Conservation (phyloP, 2,329 filamentous ascomycete species). For the Neurospora sp. region DNA sequence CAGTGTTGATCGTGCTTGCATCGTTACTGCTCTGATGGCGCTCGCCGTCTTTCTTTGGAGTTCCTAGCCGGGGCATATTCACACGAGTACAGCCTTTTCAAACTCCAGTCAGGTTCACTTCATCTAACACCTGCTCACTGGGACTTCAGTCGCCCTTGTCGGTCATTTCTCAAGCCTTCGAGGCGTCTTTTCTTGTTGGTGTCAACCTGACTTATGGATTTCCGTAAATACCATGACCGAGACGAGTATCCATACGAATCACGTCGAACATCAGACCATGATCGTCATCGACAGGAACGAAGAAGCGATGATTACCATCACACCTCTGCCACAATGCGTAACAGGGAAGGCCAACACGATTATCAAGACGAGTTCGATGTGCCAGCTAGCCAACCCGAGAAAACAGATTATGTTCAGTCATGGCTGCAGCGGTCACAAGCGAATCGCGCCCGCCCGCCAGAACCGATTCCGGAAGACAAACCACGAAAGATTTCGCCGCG, state of each 20-base stretch:
- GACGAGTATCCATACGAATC: neutral
- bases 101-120: neutral
- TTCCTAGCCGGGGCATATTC: neutral
- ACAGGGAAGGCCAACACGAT: neutral
- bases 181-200: neutral
- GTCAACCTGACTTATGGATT: neutral
- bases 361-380: neutral
- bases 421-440: slow-evolving; percentile 15
- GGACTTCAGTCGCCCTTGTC: neutral
- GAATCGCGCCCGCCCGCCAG: neutral
- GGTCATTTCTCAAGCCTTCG: neutral
- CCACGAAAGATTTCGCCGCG: neutral
- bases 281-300: neutral
- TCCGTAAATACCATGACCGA: neutral
- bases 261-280: neutral
- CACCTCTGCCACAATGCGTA: neutral
- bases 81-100: neutral
- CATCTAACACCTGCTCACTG: neutral
- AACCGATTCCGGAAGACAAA: neutral
- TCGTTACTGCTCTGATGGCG: neutral
- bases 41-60: neutral
- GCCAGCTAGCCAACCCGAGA: neutral
- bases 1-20: neutral
- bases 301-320: neutral
- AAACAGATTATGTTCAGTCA: slow-evolving; percentile 12